A percentile compares a stretch with the other conserved stretches of the same genome.
Evolutionary conservation across 768 basidiomycete genomes (phyloP).

Genomic region (Sporobolomyces pararoseus): DNA sequence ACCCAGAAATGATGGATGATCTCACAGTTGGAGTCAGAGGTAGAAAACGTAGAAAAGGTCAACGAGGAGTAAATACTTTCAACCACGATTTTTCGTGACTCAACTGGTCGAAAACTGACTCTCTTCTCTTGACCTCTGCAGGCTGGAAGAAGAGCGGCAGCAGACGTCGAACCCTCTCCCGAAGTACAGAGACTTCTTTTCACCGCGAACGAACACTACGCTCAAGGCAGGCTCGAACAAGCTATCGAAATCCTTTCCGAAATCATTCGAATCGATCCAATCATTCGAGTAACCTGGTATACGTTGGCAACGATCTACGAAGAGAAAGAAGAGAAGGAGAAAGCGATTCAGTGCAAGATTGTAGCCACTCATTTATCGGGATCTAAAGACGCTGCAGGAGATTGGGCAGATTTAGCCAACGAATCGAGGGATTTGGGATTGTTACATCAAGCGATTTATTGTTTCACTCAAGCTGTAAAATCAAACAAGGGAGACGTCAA

Average conservation of each 20-base stretch:
- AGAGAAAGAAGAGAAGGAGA: slow-evolving; percentile 64
- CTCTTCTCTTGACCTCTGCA: neutral
- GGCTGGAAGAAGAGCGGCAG: slow-evolving; percentile 30
- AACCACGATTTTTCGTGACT: too few relatives aligned
- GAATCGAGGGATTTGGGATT: slow-evolving; percentile 71
- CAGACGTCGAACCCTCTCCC: slow-evolving; percentile 47
- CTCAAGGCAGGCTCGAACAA: slow-evolving; percentile 63
- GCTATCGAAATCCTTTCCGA: slow-evolving; percentile 80
- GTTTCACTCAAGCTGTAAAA: slow-evolving; percentile 75
- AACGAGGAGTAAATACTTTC: slow-evolving; percentile 6
- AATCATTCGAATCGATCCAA: slow-evolving; percentile 88
- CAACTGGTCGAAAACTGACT: too few relatives aligned
- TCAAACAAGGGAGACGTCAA: slow-evolving; percentile 76
- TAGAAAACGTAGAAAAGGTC: slow-evolving; percentile 21
- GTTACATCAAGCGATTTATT: slow-evolving; percentile 84
- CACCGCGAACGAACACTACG: slow-evolving; percentile 80
- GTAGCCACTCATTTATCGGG: slow-evolving; percentile 84
- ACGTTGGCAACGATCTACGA: slow-evolving; percentile 80
- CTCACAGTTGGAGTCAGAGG: slow-evolving; percentile 30
- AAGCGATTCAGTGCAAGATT: slow-evolving; percentile 74
- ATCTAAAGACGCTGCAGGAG: slow-evolving; percentile 60
- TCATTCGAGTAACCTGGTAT: slow-evolving; percentile 76
- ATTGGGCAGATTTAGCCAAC: slow-evolving; percentile 75
- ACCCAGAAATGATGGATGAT: slow-evolving; percentile 44
- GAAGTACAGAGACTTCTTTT: slow-evolving; percentile 61